These are phyloP conservation scores for Boletus speciosus DNA, from an alignment of 768 basidiomycete genomes.

Conservation along the genomic window DNA sequence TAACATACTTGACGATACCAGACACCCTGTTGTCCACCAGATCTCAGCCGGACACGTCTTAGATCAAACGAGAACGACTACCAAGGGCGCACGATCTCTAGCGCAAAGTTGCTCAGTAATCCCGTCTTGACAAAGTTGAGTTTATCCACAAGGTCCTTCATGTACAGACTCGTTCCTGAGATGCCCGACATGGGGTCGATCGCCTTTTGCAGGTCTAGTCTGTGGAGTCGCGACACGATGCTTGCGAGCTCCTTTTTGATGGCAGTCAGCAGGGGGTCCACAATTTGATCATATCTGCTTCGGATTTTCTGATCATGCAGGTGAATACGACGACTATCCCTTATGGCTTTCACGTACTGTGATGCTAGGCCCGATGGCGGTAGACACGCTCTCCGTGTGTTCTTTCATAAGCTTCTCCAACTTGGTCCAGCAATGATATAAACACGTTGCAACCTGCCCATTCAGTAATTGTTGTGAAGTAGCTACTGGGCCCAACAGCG, in stretches of 20 bases:
- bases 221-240: slow-evolving; percentile 80
- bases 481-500: slow-evolving; percentile 70
- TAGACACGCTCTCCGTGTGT: slow-evolving; percentile 41
- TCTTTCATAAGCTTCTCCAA: slow-evolving; percentile 25
- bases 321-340: neutral
- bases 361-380: slow-evolving; percentile 52
- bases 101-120: slow-evolving; percentile 71
- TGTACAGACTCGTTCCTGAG: slow-evolving; percentile 66
- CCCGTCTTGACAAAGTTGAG: slow-evolving; percentile 77
- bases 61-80: slow-evolving; percentile 27
- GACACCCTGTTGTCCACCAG: slow-evolving; percentile 43
- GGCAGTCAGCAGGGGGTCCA: slow-evolving; percentile 59
- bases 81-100: slow-evolving; percentile 75
- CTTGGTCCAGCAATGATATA: slow-evolving; percentile 35
- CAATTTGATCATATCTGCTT: slow-evolving; percentile 49
- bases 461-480: slow-evolving; percentile 79
- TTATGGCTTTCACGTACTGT: slow-evolving; percentile 41
- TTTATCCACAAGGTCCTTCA: slow-evolving; percentile 80
- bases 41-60: neutral
- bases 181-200: slow-evolving; percentile 59
- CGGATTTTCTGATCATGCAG: slow-evolving; percentile 20
- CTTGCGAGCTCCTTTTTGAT: slow-evolving; percentile 79
- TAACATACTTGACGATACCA: slow-evolving; percentile 71
- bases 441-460: slow-evolving; percentile 69
- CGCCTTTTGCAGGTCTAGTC: slow-evolving; percentile 74